Evolutionary conservation across 1,139 yeast genomes (phyloP).

Genomic region (Blastobotrys elegans): DNA sequence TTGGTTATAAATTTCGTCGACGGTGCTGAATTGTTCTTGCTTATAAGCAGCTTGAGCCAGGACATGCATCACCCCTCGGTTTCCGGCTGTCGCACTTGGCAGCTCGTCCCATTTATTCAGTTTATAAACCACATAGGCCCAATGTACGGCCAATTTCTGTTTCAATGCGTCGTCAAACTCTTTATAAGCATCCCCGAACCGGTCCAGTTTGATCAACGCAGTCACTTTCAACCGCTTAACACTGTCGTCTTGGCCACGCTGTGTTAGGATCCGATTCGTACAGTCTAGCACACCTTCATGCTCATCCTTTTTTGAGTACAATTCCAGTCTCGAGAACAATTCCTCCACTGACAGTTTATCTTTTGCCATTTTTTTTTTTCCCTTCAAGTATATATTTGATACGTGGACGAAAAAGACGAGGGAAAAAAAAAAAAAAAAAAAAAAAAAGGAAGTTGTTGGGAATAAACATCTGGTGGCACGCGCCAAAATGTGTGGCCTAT

Average conservation of each 20-base stretch:
- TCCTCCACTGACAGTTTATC: conserved; percentile 22
- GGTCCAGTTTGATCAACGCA: conserved; percentile 68
- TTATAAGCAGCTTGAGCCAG: conserved; percentile 78
- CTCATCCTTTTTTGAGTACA: conserved; percentile 43
- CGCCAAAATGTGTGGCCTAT: too few relatives aligned
- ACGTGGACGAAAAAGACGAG: too few relatives aligned
- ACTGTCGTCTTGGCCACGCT: conserved; percentile 43
- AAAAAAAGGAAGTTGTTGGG: too few relatives aligned
- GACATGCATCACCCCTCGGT: conserved; percentile 63
- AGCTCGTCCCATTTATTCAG: conserved; percentile 47
- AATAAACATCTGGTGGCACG: too few relatives aligned
- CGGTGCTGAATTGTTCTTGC: conserved; percentile 50
- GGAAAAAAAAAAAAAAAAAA: too few relatives aligned
- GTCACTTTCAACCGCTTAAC: conserved; percentile 61
- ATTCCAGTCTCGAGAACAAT: conserved; percentile 43
- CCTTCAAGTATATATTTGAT: too few relatives aligned
- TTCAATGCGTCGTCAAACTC: conserved; percentile 26
- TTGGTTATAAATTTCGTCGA: conserved; percentile 54
- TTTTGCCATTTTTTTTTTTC: conserved; percentile 12
- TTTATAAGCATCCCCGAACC: conserved; percentile 52
- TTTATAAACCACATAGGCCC: conserved; percentile 68
- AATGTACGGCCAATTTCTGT: conserved; percentile 39
- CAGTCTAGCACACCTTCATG: conserved; percentile 45
- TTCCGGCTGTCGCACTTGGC: conserved; percentile 27
- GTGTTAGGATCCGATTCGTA: conserved; percentile 41